Evolutionary conservation across 2,329 filamentous ascomycete species (phyloP).

Genomic region (Pseudogymnoascus sp.): DNA sequence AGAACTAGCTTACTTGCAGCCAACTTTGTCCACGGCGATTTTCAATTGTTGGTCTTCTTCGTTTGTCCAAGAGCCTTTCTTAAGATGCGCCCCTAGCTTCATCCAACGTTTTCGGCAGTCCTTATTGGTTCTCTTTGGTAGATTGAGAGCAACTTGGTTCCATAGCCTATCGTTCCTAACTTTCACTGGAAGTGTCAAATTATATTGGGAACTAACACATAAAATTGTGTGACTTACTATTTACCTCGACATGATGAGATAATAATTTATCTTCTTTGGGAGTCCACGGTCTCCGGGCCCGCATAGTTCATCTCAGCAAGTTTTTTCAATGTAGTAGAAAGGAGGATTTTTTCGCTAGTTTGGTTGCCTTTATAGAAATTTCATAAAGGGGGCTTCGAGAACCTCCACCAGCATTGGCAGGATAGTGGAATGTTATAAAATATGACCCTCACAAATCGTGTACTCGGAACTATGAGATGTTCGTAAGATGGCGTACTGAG

Average conservation of each 20-base stretch:
- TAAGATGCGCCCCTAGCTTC: conserved; percentile 33
- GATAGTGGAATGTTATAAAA: neutral
- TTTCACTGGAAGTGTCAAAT: neutral
- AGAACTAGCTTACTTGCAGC: neutral
- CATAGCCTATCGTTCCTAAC: conserved; percentile 16
- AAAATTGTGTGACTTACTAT: neutral
- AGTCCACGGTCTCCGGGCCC: neutral
- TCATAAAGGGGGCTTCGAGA: neutral
- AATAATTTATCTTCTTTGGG: neutral
- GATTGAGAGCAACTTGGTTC: conserved; percentile 32
- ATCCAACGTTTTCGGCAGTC: conserved; percentile 39
- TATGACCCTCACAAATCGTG: neutral
- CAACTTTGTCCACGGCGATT: neutral
- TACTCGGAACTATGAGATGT: neutral
- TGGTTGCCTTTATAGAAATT: neutral
- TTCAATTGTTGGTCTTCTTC: neutral
- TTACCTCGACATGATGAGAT: neutral
- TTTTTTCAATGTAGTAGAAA: neutral
- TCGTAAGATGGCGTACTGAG: neutral
- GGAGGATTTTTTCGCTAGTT: neutral
- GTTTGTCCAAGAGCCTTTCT: conserved; percentile 32
- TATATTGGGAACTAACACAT: neutral
- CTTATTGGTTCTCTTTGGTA: conserved; percentile 37
- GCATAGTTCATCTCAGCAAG: neutral
- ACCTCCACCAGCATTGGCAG: neutral